Percentiles rank a stretch among this genome's conserved stretches.
Conservation (phyloP, 2,329 filamentous ascomycete genomes). For the Microthyrium microscopicum region DNA sequence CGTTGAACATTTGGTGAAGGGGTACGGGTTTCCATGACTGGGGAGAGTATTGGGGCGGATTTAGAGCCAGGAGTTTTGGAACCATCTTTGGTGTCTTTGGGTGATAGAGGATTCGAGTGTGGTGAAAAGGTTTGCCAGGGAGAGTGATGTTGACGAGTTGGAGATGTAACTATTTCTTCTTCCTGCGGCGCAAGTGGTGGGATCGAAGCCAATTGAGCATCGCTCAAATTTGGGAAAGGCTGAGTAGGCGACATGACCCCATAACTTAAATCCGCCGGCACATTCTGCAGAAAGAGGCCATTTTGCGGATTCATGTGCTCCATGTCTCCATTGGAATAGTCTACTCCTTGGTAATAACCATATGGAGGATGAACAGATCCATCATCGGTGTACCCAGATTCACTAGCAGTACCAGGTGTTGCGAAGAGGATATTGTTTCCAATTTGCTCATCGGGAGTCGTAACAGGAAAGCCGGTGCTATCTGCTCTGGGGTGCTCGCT, state of each 20-base stretch:
- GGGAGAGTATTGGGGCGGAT: conserved; percentile 42
- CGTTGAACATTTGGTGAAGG: conserved; percentile 49
- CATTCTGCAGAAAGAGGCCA: background rate
- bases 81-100: conserved; percentile 25
- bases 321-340: too few species aligned
- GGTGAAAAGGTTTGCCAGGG: conserved; percentile 6
- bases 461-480: background rate
- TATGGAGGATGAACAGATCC: background rate
- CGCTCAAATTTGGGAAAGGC: background rate
- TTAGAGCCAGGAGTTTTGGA: conserved; percentile 39
- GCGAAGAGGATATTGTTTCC: conserved; percentile 4
- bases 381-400: conserved; percentile 1
- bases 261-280: background rate
- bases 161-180: background rate
- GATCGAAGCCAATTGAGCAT: background rate
- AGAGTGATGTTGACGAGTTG: too few species aligned
- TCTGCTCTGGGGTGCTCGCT: conserved; percentile 3
- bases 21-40: conserved; percentile 56
- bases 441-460: too few species aligned
- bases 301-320: too few species aligned
- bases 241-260: background rate
- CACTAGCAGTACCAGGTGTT: background rate
- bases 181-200: background rate
- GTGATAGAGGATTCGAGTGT: conserved; percentile 2
- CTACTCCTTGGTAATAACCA: background rate